Evolutionary conservation across 805 yeast species (phyloP).

Genomic region (Huiozyma sinensis): DNA sequence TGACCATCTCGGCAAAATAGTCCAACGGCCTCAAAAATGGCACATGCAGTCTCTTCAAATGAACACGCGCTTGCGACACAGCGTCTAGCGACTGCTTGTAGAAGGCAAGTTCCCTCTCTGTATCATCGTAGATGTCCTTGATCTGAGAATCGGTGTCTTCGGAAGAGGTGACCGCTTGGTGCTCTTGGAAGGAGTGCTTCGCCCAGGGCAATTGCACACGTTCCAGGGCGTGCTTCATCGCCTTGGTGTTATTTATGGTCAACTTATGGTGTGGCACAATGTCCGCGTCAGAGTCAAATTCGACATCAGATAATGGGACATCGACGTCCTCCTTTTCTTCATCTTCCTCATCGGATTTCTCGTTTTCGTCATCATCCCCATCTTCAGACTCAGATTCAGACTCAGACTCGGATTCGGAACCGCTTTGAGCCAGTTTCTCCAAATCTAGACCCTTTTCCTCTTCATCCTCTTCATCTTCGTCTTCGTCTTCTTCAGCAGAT

Average conservation of each 20-base stretch:
- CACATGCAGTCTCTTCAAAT: conserved; percentile 56
- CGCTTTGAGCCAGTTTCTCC: conserved; percentile 47
- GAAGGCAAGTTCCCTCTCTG: conserved; percentile 90
- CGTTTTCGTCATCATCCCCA: conserved; percentile 41
- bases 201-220: conserved; percentile 51
- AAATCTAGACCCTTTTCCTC: conserved; percentile 39
- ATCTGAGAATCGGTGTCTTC: conserved; percentile 53
- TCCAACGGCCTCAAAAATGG: conserved; percentile 91
- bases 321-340: conserved; percentile 70
- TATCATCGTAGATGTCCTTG: conserved; percentile 87
- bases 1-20: conserved; percentile 97
- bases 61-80: conserved; percentile 58
- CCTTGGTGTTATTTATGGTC: conserved; percentile 80
- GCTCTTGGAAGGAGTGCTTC: conserved; percentile 71
- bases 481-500: conserved; percentile 23
- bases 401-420: conserved; percentile 34
- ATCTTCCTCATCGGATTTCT: conserved; percentile 31
- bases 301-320: conserved; percentile 82
- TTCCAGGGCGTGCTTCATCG: conserved; percentile 58
- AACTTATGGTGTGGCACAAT: conserved; percentile 84
- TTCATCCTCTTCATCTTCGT: conserved; percentile 36
- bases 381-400: conserved; percentile 39
- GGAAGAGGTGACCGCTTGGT: conserved; percentile 57
- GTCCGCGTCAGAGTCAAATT: conserved; percentile 89
- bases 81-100: conserved; percentile 90